phyloP scores from a whole-genome alignment of 768 basidiomycete genomes.

The Pleurotus tuber-regium region DNA sequence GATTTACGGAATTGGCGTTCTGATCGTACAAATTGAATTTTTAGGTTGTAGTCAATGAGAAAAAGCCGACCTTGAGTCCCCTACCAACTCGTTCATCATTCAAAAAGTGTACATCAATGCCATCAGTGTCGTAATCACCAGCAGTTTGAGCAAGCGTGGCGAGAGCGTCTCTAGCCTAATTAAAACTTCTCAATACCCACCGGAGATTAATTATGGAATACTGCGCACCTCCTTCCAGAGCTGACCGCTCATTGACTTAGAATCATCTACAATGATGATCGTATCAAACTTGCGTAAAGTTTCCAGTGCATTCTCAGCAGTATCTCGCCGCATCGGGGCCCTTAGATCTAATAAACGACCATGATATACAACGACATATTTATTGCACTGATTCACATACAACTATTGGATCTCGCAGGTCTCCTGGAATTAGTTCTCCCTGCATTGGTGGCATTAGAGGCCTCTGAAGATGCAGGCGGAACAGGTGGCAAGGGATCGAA shows the following conservation, averaged over 20 bases:
- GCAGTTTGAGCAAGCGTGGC: slow-evolving; percentile 47
- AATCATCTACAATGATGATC: slow-evolving; percentile 60
- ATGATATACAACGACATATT: background rate
- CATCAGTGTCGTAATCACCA: slow-evolving; percentile 49
- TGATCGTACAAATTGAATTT: slow-evolving; percentile 17
- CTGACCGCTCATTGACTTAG: slow-evolving; percentile 48
- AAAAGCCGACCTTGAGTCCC: slow-evolving; percentile 35
- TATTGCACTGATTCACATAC: background rate
- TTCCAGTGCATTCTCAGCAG: slow-evolving; percentile 29
- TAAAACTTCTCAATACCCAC: background rate
- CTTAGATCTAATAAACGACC: slow-evolving; percentile 6
- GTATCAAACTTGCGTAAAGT: slow-evolving; percentile 50
- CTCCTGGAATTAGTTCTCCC: background rate
- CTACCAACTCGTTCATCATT: slow-evolving; percentile 34
- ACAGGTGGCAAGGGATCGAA: background rate
- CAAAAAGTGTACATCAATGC: slow-evolving; percentile 63
- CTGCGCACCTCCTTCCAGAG: slow-evolving; percentile 49
- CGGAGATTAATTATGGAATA: background rate
- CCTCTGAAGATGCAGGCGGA: background rate
- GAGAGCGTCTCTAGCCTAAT: slow-evolving; percentile 44
- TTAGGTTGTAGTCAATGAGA: background rate
- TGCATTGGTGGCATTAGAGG: background rate
- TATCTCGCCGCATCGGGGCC: slow-evolving; percentile 14
- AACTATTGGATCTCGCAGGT: background rate
- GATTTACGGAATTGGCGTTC: slow-evolving; percentile 34